phyloP scores from a whole-genome alignment of 169 alveolate species.

The Eimeria necatrix region DNA sequence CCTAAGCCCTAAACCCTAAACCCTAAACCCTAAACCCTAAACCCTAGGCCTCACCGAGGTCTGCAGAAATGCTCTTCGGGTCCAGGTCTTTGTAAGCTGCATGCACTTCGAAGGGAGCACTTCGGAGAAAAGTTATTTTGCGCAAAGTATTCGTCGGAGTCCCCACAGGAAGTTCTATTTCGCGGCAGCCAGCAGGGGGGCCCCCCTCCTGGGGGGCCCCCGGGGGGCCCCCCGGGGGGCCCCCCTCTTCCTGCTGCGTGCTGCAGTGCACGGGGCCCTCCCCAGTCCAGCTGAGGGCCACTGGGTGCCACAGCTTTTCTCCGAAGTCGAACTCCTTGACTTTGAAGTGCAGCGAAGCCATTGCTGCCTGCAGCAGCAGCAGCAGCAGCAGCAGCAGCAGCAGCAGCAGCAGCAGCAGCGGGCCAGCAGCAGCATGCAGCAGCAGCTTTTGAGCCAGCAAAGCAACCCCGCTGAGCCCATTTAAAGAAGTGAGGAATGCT shows the following conservation, averaged over 20 bases:
- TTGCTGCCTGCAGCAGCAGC: slow-evolving; percentile 65
- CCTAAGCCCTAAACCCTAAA: too few relatives aligned
- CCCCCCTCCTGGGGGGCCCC: not conserved
- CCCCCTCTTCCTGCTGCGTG: slow-evolving; percentile 19
- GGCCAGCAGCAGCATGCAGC: too few relatives aligned
- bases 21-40: too few relatives aligned
- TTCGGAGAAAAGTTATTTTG: slow-evolving; percentile 68
- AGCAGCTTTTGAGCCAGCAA: too few relatives aligned
- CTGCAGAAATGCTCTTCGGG: not conserved
- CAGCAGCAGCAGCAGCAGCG: not conserved
- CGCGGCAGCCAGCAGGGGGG: not conserved
- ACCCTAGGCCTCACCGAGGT: slow-evolving; percentile 22
- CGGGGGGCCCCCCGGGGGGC: not conserved
- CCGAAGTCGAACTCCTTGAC: slow-evolving; percentile 68
- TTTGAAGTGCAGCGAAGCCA: slow-evolving; percentile 72
- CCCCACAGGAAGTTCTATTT: slow-evolving; percentile 39
- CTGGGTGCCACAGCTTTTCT: slow-evolving; percentile 56
- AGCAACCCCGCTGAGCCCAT: too few relatives aligned
- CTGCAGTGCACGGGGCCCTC: slow-evolving; percentile 10
- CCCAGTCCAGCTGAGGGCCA: slow-evolving; percentile 48
- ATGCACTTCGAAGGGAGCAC: slow-evolving; percentile 58
- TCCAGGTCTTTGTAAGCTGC: slow-evolving; percentile 53
- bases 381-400: not conserved
- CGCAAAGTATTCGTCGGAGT: slow-evolving; percentile 56
- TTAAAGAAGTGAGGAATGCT: not conserved